These are phyloP conservation scores for Aspergillus bombycis DNA, from an alignment of 2,329 filamentous ascomycete species.

Conservation along the genomic window DNA sequence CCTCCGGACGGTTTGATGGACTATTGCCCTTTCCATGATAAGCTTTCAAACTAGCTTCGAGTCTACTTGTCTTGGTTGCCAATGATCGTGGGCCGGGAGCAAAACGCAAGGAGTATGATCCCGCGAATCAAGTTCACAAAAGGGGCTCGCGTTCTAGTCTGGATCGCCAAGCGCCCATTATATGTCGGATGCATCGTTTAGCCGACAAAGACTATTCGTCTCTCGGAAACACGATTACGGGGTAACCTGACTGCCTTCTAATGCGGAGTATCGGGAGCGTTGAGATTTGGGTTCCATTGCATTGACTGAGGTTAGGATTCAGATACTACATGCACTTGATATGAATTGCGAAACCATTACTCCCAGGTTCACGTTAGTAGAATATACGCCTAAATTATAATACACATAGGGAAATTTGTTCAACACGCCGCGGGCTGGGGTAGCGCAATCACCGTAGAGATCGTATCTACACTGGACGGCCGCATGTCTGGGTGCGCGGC, in stretches of 20 bases:
- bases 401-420: not conserved
- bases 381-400: not conserved
- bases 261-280: not conserved
- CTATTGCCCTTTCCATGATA: not conserved
- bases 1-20: not conserved
- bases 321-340: not conserved
- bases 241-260: fast-evolving
- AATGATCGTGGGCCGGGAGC: not conserved
- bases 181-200: too few relatives aligned
- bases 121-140: not conserved
- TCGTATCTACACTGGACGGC: not conserved
- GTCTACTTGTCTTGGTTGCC: not conserved
- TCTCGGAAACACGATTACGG: not conserved
- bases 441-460: not conserved
- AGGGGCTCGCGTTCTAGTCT: not conserved
- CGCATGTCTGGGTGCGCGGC: not conserved
- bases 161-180: not conserved
- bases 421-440: not conserved
- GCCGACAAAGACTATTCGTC: too few relatives aligned
- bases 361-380: not conserved
- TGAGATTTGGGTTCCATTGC: not conserved
- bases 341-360: not conserved
- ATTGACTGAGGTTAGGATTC: not conserved
- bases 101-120: not conserved
- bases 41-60: not conserved